phyloP scores from a whole-genome alignment of 768 basidiomycete genomes.

The Asterophora parasitica region DNA sequence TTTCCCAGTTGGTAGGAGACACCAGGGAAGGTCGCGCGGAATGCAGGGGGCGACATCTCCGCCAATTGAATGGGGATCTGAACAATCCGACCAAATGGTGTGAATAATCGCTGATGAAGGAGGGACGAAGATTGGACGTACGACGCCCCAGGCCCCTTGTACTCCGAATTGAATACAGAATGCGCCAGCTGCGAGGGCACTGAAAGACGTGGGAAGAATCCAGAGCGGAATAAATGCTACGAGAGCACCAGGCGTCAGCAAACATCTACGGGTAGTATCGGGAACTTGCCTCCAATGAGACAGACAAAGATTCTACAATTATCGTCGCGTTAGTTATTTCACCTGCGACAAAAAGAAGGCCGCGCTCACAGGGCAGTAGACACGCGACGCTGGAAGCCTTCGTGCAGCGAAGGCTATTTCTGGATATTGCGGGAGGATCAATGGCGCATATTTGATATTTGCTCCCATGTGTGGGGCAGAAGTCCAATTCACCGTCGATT shows the following conservation, averaged over 20 bases:
- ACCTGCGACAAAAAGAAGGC: neutral
- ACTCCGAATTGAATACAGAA: slow-evolving; percentile 87
- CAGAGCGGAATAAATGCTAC: slow-evolving; percentile 67
- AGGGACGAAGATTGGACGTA: slow-evolving; percentile 42
- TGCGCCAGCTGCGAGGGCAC: slow-evolving; percentile 71
- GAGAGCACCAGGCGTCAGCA: neutral
- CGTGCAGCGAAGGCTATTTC: neutral
- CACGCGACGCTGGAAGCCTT: neutral
- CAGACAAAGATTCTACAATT: slow-evolving; percentile 45
- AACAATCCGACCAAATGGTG: slow-evolving; percentile 31
- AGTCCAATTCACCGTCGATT: neutral
- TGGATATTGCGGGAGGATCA: neutral
- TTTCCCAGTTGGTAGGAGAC: slow-evolving; percentile 84
- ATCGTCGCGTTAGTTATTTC: neutral
- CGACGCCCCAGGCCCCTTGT: slow-evolving; percentile 88
- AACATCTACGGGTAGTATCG: neutral
- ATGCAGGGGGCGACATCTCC: slow-evolving; percentile 85
- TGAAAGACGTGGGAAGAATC: slow-evolving; percentile 73
- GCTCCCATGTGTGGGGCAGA: too few species aligned
- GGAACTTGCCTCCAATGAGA: slow-evolving; percentile 42
- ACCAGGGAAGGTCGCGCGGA: slow-evolving; percentile 85
- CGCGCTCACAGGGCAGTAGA: slow-evolving; percentile 10
- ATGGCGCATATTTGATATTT: neutral
- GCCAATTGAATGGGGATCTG: slow-evolving; percentile 71
- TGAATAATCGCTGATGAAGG: slow-evolving; percentile 25